Base-by-base conservation (phyloP, 2,329 filamentous ascomycete species). In the Pleurostoma richardsiae region DNA sequence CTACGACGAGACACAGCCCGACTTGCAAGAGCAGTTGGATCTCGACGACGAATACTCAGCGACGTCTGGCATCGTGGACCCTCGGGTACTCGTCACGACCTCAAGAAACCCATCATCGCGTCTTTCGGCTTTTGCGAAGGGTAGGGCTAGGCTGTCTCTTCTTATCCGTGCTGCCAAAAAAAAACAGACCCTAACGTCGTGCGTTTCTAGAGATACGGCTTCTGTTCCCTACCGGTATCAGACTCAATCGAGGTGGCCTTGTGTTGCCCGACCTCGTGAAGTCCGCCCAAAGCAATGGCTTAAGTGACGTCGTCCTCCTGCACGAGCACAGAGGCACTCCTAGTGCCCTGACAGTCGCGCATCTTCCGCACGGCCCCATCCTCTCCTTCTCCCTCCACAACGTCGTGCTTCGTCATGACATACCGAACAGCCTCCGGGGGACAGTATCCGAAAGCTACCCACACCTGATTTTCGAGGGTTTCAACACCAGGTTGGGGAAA, bases 251-350 rank as follows among this genome's bases (percentile, higher is more conserved):
- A 64, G 94, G 94, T 61, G 96, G 94, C 54, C 76, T 95, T 30
- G 84, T 97, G 51, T 73, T 97, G 6, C 86, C 87, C 3, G 92
- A 95, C 58, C 77, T 99, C 3, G 87, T 96, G 29, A 76, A 80
- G 42, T 92, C 88, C 47, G 90, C 90, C 26, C 85, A 91, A 59
- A 79, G 86, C 40, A 85, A 86, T 10, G 88, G 88, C 3, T 74
- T 97, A 27, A 87, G 83, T 41, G 94, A 99, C 60, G 78, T 99
- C 54, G 73, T 97, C 26, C 75, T 96, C 3, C 77, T 96, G 2
- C 91, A 96, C 64, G 94, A 97, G 62, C 91, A 96, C 66, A 82
- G 94, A 62, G 91, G 92, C 58, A 92, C 87, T 1, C 94, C 94
- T 0, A 96, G 91, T 0, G 91, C 90, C 2, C 71, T 99, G 56